Evolutionary conservation across 1,284 basidiomycete species (phyloP).

Genomic region (Xerocomus minutiporus): DNA sequence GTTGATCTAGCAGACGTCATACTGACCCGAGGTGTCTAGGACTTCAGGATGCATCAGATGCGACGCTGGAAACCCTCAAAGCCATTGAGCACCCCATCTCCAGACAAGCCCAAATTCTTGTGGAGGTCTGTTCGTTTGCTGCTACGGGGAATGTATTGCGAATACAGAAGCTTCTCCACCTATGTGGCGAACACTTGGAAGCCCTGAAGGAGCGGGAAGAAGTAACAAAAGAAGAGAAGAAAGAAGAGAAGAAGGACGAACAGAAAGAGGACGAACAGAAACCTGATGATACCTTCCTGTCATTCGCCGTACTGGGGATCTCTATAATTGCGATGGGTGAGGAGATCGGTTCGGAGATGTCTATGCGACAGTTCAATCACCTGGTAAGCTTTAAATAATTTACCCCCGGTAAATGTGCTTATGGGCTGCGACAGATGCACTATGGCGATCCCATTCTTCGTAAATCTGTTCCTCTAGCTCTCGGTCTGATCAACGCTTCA

Average conservation of each 20-base stretch:
- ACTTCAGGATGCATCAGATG: conserved; percentile 88
- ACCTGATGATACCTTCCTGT: conserved; percentile 82
- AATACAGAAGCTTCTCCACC: conserved; percentile 89
- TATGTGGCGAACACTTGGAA: conserved; percentile 89
- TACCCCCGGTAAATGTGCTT: neutral
- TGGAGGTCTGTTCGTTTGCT: conserved; percentile 93
- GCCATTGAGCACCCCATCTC: conserved; percentile 92
- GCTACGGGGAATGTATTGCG: conserved; percentile 96
- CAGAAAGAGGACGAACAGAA: conserved; percentile 49
- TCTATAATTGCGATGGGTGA: conserved; percentile 98
- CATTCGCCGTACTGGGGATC: conserved; percentile 92
- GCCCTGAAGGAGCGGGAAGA: conserved; percentile 53
- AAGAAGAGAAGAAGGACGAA: conserved; percentile 53
- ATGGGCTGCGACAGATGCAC: conserved; percentile 72
- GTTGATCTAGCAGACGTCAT: neutral
- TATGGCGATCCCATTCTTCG: conserved; percentile 95
- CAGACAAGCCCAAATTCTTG: conserved; percentile 87
- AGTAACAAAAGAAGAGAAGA: conserved; percentile 49
- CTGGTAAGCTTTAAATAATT: conserved; percentile 49
- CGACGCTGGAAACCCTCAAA: conserved; percentile 92
- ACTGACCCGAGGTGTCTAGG: conserved; percentile 43
- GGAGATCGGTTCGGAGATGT: conserved; percentile 97
- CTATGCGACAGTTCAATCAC: conserved; percentile 90
- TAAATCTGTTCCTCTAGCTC: conserved; percentile 91
- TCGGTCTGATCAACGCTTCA: conserved; percentile 91